Evolutionary conservation across 768 basidiomycete species (phyloP).

Genomic region (Russula brevipes): DNA sequence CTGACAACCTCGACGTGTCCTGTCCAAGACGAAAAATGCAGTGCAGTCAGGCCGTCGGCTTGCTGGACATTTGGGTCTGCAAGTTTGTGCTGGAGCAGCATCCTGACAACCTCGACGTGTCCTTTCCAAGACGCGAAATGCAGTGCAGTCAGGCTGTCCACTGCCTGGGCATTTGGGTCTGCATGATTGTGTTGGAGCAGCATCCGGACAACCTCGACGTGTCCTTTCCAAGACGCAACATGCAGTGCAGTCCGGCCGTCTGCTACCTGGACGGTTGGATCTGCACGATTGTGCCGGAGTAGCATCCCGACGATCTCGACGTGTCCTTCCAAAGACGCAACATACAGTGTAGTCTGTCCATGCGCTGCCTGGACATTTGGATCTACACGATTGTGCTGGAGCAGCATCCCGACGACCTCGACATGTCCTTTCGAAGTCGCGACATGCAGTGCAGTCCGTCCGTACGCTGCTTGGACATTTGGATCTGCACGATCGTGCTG

Average conservation of each 20-base stretch:
- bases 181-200: not conserved
- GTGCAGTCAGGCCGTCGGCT: not conserved
- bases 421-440: too few species aligned
- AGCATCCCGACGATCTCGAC: not conserved
- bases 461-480: too few species aligned
- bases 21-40: not conserved
- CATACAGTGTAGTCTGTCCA: not conserved
- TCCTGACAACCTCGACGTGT: not conserved
- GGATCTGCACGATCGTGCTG: too few species aligned
- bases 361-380: too few species aligned
- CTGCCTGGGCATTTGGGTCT: not conserved
- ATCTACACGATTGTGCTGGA: too few species aligned
- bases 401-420: too few species aligned
- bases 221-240: rapidly evolving
- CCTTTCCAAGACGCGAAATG: not conserved
- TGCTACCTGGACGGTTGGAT: not conserved
- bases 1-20: not conserved
- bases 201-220: not conserved
- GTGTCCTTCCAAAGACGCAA: not conserved
- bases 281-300: not conserved
- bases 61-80: not conserved
- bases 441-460: too few species aligned
- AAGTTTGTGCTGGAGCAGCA: not conserved
- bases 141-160: not conserved
- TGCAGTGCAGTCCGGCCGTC: not conserved